These are phyloP conservation scores for Tuber umbilicatum DNA, from an alignment of 495 filamentous ascomycete genomes.

Conservation along the genomic window DNA sequence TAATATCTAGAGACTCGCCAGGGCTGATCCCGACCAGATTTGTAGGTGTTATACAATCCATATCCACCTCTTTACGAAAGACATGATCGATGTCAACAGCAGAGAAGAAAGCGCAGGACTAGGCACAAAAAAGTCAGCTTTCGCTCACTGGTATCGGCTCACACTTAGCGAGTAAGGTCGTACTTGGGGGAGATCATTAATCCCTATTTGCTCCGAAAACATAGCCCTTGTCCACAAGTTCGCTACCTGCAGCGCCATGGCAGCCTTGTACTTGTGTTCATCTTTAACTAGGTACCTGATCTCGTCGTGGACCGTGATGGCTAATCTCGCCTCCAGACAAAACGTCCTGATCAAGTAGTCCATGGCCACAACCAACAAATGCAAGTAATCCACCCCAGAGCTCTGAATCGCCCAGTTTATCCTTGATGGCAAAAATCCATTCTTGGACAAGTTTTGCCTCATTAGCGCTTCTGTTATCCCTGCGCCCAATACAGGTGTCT, in stretches of 20 bases:
- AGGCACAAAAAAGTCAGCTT: neutral
- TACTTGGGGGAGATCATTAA: constrained; percentile 78
- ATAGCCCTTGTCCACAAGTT: constrained; percentile 97
- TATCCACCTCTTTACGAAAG: constrained; percentile 91
- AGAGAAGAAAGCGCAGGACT: constrained; percentile 84
- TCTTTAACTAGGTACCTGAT: constrained; percentile 87
- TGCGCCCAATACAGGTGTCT: constrained; percentile 88
- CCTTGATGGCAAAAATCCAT: constrained; percentile 86
- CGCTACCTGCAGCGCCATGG: constrained; percentile 85
- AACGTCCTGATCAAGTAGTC: constrained; percentile 85
- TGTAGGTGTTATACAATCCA: constrained; percentile 91
- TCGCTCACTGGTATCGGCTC: neutral
- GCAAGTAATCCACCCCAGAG: constrained; percentile 93
- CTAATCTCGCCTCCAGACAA: constrained; percentile 72
- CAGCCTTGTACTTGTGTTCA: constrained; percentile 76
- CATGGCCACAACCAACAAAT: constrained; percentile 89
- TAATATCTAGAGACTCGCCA: constrained; percentile 79
- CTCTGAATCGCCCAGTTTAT: constrained; percentile 99
- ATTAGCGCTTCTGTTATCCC: constrained; percentile 95
- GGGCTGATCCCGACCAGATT: constrained; percentile 71
- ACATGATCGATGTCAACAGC: constrained; percentile 92
- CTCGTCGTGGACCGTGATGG: constrained; percentile 96
- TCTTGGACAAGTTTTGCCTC: constrained; percentile 76
- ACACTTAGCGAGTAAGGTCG: neutral
- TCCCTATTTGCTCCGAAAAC: constrained; percentile 94